Conservation (phyloP, 2,329 filamentous ascomycete species). For the Apiospora rasikravindrae region DNA sequence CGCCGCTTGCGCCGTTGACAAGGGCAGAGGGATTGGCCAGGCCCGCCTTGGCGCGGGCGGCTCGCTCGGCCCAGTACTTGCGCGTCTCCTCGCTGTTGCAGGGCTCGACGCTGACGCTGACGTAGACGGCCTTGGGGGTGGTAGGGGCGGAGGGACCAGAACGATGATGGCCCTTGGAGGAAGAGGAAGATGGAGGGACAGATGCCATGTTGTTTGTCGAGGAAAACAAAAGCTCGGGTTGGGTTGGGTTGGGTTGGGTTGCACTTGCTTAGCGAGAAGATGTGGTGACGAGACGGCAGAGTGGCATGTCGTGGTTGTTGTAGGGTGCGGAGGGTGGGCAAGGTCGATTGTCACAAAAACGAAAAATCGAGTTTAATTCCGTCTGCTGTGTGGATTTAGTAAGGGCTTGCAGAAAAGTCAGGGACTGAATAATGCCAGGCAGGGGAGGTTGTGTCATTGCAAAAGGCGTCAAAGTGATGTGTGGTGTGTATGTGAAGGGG, state of each 20-base stretch:
- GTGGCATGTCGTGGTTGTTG: background rate
- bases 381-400: background rate
- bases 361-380: background rate
- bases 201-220: background rate
- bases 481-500: background rate
- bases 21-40: background rate
- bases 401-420: background rate
- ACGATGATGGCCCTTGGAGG: background rate
- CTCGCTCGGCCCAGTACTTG: slow-evolving; percentile 9
- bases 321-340: background rate
- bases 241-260: too few relatives aligned
- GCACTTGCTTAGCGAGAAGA: background rate
- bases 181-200: background rate
- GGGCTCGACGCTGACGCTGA: slow-evolving; percentile 13
- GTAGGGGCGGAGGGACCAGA: background rate
- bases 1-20: slow-evolving; percentile 4
- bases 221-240: background rate
- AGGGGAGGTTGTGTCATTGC: background rate
- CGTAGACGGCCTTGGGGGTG: slow-evolving; percentile 5
- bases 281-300: background rate
- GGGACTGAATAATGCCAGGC: too few relatives aligned
- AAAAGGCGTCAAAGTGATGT: background rate
- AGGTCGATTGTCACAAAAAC: background rate
- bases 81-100: slow-evolving; percentile 10
- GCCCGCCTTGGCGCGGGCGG: background rate